Base-by-base conservation (phyloP, 768 basidiomycete genomes). In the Asterophora parasitica region DNA sequence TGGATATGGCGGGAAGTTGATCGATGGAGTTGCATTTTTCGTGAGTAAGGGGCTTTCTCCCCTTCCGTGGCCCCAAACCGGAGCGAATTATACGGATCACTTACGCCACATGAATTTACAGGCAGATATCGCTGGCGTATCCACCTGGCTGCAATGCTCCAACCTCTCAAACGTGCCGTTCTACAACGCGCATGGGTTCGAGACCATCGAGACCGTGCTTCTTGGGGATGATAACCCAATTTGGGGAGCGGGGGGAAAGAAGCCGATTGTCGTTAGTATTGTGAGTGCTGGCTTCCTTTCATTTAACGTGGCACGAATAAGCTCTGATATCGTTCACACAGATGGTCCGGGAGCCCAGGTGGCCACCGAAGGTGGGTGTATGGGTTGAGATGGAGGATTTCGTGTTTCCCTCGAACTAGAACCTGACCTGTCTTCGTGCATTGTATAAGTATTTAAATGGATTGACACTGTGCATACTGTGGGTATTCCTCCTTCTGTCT, bases 1-100 rank as follows among this genome's bases (percentile, higher is more conserved):
- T 13, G 67, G 69, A 0, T 65, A 65, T 40, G 68, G 63, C 8
- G 50, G 58, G 13, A 61, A 62, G 17, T 54, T 71, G 10, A 42
- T 71, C 8, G 55, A 64, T 10, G 46, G 60, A 0, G 42, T 61
- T 11, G 59, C 55, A 4, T 44, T 53, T 3, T 35, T 57, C 37
- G 69, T 68, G 38, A 44, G 58, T 37, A 11, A 15, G 11, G 17
- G 17, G 11, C 15, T 4, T 28, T 3, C 23, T 11, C 15, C 23
- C 7, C 7, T 26, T n/a, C 12, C 13, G 26, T 7, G 13, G 23
- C 23, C 20, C 20, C 13, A 6, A 40, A 7, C n/a, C 30, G 30
- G 8, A 31, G 8, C 30, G 3, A 3, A 31, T 30, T 49, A 23
- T 8, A 44, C 17, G 32, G 20, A 31, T 3, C 23, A 23, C 23